phyloP scores from a whole-genome alignment of 1,284 basidiomycete species.

The Rhodofomes roseus region DNA sequence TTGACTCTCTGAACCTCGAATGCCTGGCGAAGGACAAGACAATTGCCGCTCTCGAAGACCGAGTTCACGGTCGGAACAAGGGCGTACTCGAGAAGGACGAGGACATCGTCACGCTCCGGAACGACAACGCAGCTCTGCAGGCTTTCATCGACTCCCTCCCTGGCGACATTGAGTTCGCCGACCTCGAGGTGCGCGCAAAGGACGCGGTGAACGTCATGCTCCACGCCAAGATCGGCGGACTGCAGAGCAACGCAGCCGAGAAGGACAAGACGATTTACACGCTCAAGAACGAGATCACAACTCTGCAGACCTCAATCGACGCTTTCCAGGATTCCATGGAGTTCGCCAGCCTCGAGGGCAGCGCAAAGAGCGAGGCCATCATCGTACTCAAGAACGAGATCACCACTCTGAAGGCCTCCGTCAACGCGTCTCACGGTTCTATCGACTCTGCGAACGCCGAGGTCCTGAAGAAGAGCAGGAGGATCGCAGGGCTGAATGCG shows the following conservation, averaged over 20 bases:
- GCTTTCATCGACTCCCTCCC: background rate
- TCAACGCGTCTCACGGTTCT: background rate
- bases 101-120: background rate
- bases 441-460: background rate
- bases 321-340: background rate
- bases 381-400: background rate
- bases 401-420: background rate
- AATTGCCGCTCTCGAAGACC: too few species aligned
- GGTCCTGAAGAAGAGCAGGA: too few species aligned
- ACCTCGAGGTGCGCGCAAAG: background rate
- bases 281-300: background rate
- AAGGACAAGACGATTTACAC: background rate
- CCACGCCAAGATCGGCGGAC: background rate
- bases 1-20: too few species aligned
- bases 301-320: background rate
- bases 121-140: background rate
- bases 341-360: background rate
- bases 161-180: background rate
- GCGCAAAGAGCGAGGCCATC: background rate
- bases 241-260: background rate
- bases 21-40: too few species aligned
- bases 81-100: background rate
- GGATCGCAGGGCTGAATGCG: too few species aligned
- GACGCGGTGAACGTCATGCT: background rate
- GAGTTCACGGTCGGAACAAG: too few species aligned